Base-by-base conservation (phyloP, 2,329 filamentous ascomycete species). In the Chrysoporthe austroafricana region DNA sequence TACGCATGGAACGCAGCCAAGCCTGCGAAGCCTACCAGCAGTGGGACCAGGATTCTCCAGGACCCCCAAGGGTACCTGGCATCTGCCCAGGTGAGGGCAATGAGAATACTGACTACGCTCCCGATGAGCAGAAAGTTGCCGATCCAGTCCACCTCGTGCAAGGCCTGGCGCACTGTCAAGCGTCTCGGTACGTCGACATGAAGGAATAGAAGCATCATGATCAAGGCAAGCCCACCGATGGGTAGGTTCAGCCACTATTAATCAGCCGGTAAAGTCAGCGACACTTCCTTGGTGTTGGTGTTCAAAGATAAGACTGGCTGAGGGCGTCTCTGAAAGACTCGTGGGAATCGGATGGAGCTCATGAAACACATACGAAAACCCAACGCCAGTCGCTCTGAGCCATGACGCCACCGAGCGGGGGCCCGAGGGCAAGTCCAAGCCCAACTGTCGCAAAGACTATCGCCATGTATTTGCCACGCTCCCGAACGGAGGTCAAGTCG, bases 1-100 rank as follows among this genome's bases (percentile, higher is more conserved):
- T 74, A 81, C 18, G 73, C 67, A 16, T 71, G 66, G 68, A 84
- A 83, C 1, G 70, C 59, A 13, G 76, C 64, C 3, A 82, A 70
- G 1, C 81, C 81, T 1, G 75, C 44, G 13, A 80, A 32, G 0
- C 81, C 80, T 2, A 83, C 57, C 1, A 82, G 56, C 3, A 84
- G 69, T 1, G 81, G 81, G 0, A 76, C 72, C 1, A 83, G 50
- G 39, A 80, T 74, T 1, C 74, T 72, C 66, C 72, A 74, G 21
- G 76, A 75, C 0, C 71, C 70, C 81, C 82, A 83, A 0, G 78
- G 64, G 36, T 80, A 76, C 2, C 72, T 66, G 2, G 77, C 74
- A 3, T 80, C 80, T 6, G 76, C 81, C 60, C 74, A 79, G n/a
- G 76, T 77, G 39, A 83, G 72, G 1, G 79, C 73, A 32, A 80